These are phyloP conservation scores for Lasiodiplodia citricola DNA, from an alignment of 2,329 filamentous ascomycete species.

Conservation along the genomic window DNA sequence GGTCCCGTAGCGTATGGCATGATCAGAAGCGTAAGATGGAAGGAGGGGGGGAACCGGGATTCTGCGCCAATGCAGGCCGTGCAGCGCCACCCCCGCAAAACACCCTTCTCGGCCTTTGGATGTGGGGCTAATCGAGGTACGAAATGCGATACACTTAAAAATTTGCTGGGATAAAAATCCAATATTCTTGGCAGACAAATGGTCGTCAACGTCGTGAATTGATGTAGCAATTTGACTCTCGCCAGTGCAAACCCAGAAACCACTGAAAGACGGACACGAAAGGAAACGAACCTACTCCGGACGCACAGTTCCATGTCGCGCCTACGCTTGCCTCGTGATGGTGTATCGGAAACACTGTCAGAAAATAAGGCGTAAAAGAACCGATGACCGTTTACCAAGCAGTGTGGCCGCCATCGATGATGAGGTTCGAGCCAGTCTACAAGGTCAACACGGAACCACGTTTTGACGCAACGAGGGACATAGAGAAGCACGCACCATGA, in stretches of 20 bases:
- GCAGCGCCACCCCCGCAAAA: slow-evolving; percentile 18
- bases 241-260: neutral
- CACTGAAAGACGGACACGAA: neutral
- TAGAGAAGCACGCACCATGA: slow-evolving; percentile 37
- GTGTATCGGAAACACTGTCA: neutral
- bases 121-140: neutral
- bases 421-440: slow-evolving; percentile 40
- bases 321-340: neutral
- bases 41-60: neutral
- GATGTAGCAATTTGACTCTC: neutral
- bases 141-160: neutral
- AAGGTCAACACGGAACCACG: neutral
- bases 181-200: neutral
- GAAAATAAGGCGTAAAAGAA: neutral
- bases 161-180: neutral
- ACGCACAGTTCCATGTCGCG: neutral
- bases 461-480: neutral
- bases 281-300: neutral
- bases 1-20: neutral
- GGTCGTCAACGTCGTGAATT: neutral
- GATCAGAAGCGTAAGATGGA: neutral
- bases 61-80: slow-evolving; percentile 7
- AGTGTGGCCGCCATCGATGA: slow-evolving; percentile 42
- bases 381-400: slow-evolving; percentile 35
- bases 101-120: neutral